A percentile compares a stretch with the other conserved stretches of the same genome.
phyloP scores from a whole-genome alignment of 805 yeast genomes.

The Monosporozyma solicola region DNA sequence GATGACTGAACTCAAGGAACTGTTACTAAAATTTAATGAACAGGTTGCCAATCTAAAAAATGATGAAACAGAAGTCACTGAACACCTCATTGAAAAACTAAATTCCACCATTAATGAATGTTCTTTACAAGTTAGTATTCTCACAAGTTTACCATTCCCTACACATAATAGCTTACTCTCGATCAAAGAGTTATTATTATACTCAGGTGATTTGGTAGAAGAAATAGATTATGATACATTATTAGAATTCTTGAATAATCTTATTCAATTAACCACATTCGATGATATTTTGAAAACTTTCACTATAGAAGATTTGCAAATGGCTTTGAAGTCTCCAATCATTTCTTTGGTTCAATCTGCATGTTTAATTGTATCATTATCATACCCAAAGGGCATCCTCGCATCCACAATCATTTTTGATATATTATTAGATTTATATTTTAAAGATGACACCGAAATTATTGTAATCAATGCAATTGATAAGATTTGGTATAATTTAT shows the following conservation, averaged over 20 bases:
- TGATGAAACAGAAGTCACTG: not conserved
- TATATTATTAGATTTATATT: conserved; percentile 15
- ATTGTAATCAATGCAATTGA: conserved; percentile 21
- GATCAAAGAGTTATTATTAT: conserved; percentile 13
- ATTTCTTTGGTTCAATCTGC: conserved; percentile 15
- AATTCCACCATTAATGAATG: conserved; percentile 4
- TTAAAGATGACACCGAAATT: conserved; percentile 15
- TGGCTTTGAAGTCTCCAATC: conserved; percentile 17
- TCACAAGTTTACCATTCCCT: conserved; percentile 6
- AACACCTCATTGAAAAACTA: not conserved
- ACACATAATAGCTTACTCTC: conserved; percentile 12
- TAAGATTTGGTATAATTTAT: conserved; percentile 9
- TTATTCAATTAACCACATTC: conserved; percentile 15
- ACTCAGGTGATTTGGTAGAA: not conserved
- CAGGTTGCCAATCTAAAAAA: not conserved
- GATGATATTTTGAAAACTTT: conserved; percentile 18
- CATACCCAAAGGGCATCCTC: conserved; percentile 22
- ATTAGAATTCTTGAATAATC: conserved; percentile 14
- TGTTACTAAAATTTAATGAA: not conserved
- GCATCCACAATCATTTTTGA: conserved; percentile 16
- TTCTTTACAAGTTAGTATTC: conserved; percentile 13
- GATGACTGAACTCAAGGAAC: not conserved
- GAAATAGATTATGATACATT: conserved; percentile 17
- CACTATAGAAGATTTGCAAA: conserved; percentile 15
- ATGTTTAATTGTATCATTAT: conserved; percentile 20